phyloP scores from a whole-genome alignment of 2,329 filamentous ascomycete genomes.

The Lasiodiplodia theobromae region DNA sequence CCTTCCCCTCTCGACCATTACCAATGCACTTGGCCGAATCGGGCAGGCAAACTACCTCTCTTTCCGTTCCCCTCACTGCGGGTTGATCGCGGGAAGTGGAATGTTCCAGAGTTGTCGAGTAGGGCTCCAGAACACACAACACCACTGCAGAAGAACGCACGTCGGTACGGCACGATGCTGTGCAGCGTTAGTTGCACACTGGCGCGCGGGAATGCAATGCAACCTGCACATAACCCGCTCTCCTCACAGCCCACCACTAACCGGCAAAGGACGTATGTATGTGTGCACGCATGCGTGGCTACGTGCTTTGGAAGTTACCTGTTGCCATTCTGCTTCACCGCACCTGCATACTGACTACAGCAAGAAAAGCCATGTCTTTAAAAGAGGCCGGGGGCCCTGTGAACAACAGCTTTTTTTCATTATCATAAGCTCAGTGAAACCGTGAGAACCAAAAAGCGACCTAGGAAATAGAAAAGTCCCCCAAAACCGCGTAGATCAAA shows the following conservation, averaged over 20 bases:
- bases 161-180: neutral
- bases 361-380: neutral
- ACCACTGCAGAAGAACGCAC: conserved; percentile 4
- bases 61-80: too few species aligned
- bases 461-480: conserved; percentile 16
- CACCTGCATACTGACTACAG: neutral
- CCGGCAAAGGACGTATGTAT: neutral
- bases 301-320: neutral
- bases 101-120: neutral
- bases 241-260: neutral
- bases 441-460: conserved; percentile 11
- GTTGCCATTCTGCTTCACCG: neutral
- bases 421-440: conserved; percentile 23
- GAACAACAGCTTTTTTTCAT: conserved; percentile 25
- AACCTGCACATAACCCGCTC: conserved; percentile 4
- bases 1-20: too few species aligned
- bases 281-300: neutral
- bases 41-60: too few species aligned
- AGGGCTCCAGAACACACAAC: neutral
- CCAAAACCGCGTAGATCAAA: neutral
- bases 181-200: neutral
- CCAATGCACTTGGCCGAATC: too few species aligned
- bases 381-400: neutral
- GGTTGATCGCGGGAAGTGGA: too few species aligned
- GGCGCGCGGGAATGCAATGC: conserved; percentile 12